Evolutionary conservation across 257 asterid genomes (phyloP), one percentile per base, ranked within the genome.

Genomic region (Jacaranda copaia): DNA sequence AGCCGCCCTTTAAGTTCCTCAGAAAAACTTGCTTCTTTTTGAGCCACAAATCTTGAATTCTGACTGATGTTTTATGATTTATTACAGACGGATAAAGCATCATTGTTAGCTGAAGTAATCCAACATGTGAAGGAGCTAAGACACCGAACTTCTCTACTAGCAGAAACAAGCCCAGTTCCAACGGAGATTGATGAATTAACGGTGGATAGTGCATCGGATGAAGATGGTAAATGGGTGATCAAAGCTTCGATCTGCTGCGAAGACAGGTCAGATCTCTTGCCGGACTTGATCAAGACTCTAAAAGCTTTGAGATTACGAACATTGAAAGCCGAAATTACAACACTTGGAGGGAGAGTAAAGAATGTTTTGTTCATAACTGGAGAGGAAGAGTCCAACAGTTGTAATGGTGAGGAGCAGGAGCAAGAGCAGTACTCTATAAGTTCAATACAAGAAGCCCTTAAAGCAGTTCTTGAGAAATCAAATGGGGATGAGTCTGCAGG

Each of bases 121-220:
- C 94, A 94, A 46, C 97, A 94, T 51, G 89, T 94, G 87, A 94
- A 94, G 82, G 97, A 94, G 80, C 87, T 94, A 1, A 94, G 87
- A 62, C 81, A 90, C 6, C 97, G 92, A 68, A 90, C 98, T 0
- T 92, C 92, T 3, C 64, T 77, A 32, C 84, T 92, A 74, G 88
- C 88, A 1, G 97, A 86, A 73, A 73, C 96, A 9, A 85, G 77
- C 43, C 81, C 82, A 3, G 84, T 90, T 18, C 98, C 98, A 20
- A 88, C 97, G 0, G 97, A 94, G 65, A 79, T 56, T 16, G 97
- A 94, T 10, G 98, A 94, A 64, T 25, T 94, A 58, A 88, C 80
- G 14, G 96, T 94, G 16, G 97, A 92, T 10, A 78, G 82, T 77
- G 87, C 98, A 36, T 75, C 91, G 0, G 89, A 85, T 6, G 91